phyloP scores from a whole-genome alignment of 495 filamentous ascomycete species.

The Xylaria bambusicola region DNA sequence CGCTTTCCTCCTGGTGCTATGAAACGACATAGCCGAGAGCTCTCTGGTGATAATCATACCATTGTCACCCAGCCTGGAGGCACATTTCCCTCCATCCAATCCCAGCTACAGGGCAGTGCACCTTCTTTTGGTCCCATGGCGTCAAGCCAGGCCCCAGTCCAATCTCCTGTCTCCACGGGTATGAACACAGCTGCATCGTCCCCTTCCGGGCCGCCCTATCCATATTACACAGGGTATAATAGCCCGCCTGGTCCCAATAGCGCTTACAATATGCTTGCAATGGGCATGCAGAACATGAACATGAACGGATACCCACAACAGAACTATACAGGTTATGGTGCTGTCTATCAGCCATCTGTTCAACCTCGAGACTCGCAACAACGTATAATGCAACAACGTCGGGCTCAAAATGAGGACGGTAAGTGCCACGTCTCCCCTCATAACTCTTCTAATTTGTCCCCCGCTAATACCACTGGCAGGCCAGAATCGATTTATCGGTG shows the following conservation, averaged over 20 bases:
- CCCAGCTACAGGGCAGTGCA: constrained; percentile 76
- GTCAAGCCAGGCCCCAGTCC: constrained; percentile 34
- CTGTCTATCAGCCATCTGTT: constrained; percentile 47
- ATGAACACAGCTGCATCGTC: constrained; percentile 32
- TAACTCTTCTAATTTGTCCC: neutral
- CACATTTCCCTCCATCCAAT: constrained; percentile 56
- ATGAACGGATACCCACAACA: constrained; percentile 54
- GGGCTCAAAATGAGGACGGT: constrained; percentile 66
- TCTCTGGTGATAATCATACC: constrained; percentile 49
- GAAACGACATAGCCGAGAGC: constrained; percentile 67
- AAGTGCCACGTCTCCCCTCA: constrained; percentile 23
- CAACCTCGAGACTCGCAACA: constrained; percentile 65
- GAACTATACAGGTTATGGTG: constrained; percentile 47
- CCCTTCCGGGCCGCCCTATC: constrained; percentile 40
- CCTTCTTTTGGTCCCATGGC: constrained; percentile 64
- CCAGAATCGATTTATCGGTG: constrained; percentile 72
- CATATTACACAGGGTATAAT: constrained; percentile 43
- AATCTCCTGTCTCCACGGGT: constrained; percentile 31
- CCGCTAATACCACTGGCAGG: constrained; percentile 37
- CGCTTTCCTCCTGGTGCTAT: constrained; percentile 68
- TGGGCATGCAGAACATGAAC: constrained; percentile 61
- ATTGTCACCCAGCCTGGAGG: constrained; percentile 48
- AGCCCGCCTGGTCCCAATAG: constrained; percentile 35
- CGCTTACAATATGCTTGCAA: constrained; percentile 57
- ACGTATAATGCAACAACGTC: constrained; percentile 69